phyloP scores from a whole-genome alignment of 148 eudicot genomes.

The Persicaria tinctoria region DNA sequence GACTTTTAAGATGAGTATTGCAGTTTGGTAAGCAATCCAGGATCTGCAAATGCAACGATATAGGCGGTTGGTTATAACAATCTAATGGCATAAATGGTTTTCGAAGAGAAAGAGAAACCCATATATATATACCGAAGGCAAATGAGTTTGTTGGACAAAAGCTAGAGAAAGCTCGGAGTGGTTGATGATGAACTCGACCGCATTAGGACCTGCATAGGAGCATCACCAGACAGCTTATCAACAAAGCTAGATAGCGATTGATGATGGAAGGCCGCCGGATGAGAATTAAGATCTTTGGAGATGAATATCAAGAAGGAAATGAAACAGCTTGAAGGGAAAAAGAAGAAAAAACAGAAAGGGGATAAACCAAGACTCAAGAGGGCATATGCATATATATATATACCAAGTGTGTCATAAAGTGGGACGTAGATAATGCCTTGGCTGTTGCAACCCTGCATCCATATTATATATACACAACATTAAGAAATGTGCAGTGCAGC shows the following conservation, averaged over 20 bases:
- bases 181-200: conserved; percentile 90
- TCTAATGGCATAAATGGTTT: not conserved
- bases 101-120: not conserved
- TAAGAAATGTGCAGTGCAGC: too few species aligned
- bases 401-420: conserved; percentile 89
- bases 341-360: not conserved
- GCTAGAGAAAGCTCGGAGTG: conserved; percentile 86
- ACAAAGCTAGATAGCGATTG: too few species aligned
- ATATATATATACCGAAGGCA: conserved; percentile 47
- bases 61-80: not conserved
- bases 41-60: conserved; percentile 39
- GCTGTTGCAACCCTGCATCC: conserved; percentile 80
- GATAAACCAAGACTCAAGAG: not conserved
- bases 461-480: not conserved
- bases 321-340: not conserved
- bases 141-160: conserved; percentile 80
- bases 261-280: too few species aligned
- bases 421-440: conserved; percentile 81
- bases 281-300: not conserved
- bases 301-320: not conserved
- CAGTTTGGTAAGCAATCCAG: conserved; percentile 64
- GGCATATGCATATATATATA: too few species aligned
- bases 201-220: conserved; percentile 61
- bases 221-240: not conserved
- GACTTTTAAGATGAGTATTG: conserved; percentile 60